These are phyloP conservation scores for Abortiporus biennis DNA, from an alignment of 1,284 basidiomycete species.

Conservation along the genomic window DNA sequence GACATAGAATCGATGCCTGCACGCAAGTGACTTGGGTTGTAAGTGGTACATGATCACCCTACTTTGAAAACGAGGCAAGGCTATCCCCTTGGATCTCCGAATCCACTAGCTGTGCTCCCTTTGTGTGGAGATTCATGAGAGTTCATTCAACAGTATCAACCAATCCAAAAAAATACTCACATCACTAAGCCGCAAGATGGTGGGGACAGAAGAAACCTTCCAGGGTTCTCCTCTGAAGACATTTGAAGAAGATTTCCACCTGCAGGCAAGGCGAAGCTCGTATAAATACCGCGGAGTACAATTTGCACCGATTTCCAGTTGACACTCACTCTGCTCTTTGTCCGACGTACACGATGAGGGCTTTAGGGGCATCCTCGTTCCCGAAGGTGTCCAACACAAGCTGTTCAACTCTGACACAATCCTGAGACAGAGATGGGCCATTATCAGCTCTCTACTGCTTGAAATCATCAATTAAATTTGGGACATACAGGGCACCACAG, in stretches of 20 bases:
- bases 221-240: constrained; percentile 60
- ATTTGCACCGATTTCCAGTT: background rate
- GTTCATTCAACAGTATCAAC: too few species aligned
- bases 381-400: constrained; percentile 54
- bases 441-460: background rate
- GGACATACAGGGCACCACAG: constrained; percentile 65
- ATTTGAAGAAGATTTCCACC: constrained; percentile 66
- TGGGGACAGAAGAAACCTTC: constrained; percentile 63
- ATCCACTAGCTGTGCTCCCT: constrained; percentile 56
- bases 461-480: background rate
- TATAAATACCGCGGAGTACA: too few species aligned
- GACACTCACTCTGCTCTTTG: constrained; percentile 56
- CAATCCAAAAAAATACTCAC: too few species aligned
- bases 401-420: constrained; percentile 64
- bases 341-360: constrained; percentile 71
- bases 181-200: constrained; percentile 62
- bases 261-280: constrained; percentile 22
- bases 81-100: constrained; percentile 32
- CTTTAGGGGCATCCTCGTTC: constrained; percentile 46
- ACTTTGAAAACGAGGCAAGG: constrained; percentile 8
- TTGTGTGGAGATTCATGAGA: too few species aligned
- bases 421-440: constrained; percentile 41
- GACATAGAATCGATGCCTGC: background rate
- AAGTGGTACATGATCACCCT: background rate
- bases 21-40: background rate